Percentiles rank a stretch among this genome's conserved stretches.
These are phyloP conservation scores for Globisporangium uncinulatum DNA, from an alignment of 352 stramenopile genomes.

Conservation along the genomic window DNA sequence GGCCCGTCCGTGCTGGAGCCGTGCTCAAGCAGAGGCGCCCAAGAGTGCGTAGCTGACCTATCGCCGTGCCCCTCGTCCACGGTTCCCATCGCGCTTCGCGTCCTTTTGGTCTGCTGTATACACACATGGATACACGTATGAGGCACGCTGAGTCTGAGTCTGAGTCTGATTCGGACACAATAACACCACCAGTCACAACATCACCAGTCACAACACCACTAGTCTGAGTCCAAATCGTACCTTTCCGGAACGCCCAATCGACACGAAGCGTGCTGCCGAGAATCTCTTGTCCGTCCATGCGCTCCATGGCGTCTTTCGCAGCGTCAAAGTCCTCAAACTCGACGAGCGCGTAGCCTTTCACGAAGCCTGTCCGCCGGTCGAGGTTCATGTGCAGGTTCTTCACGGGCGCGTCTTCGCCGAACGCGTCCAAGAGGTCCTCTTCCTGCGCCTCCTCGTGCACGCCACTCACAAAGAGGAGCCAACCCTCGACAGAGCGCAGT, in stretches of 20 bases:
- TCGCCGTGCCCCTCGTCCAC: conserved; percentile 35
- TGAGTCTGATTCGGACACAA: neutral
- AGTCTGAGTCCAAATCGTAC: conserved; percentile 11
- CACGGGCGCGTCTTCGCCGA: conserved; percentile 92
- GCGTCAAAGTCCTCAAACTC: conserved; percentile 92
- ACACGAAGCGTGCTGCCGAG: conserved; percentile 88
- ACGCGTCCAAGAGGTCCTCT: conserved; percentile 94
- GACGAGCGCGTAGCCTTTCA: conserved; percentile 95
- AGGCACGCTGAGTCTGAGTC: too few relatives aligned
- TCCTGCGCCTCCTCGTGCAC: conserved; percentile 96
- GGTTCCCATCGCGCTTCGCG: conserved; percentile 24
- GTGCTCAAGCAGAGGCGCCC: neutral
- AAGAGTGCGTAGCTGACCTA: conserved; percentile 19
- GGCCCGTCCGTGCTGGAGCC: neutral
- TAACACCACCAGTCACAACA: too few relatives aligned
- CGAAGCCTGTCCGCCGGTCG: conserved; percentile 93
- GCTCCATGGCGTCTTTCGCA: conserved; percentile 86
- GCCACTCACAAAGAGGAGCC: conserved; percentile 94
- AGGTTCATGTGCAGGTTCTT: conserved; percentile 96
- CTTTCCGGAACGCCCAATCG: conserved; percentile 92
- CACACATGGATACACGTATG: neutral
- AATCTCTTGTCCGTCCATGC: conserved; percentile 91
- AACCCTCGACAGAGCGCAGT: conserved; percentile 92
- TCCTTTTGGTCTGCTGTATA: conserved; percentile 11
- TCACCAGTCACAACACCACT: too few relatives aligned